These are phyloP conservation scores for Euphrasia confusa DNA, from an alignment of 257 asterid genomes.

Conservation along the genomic window DNA sequence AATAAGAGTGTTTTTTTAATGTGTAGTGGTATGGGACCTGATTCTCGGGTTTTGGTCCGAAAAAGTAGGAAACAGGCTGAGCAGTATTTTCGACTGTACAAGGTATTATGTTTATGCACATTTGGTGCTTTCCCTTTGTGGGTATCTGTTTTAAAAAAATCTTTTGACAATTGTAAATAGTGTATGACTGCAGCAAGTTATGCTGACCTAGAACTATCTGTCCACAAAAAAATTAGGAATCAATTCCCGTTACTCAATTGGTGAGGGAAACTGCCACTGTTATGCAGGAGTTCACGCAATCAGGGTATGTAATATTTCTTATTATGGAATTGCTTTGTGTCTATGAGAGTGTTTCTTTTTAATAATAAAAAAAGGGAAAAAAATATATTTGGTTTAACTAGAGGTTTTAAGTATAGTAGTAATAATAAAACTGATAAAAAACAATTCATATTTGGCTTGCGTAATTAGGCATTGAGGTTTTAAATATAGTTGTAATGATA, in stretches of 20 bases:
- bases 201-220: conserved; percentile 21
- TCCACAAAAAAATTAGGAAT: conserved; percentile 45
- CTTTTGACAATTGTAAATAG: background rate
- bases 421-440: too few relatives aligned
- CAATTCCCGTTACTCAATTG: conserved; percentile 92
- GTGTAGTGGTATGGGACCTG: conserved; percentile 99
- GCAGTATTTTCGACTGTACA: conserved; percentile 82
- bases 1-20: background rate
- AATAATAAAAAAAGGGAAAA: too few relatives aligned
- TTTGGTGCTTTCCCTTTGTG: background rate
- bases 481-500: too few relatives aligned
- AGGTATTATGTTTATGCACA: conserved; percentile 39
- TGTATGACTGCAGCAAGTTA: conserved; percentile 3
- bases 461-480: too few relatives aligned
- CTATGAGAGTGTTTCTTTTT: background rate
- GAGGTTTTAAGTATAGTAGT: background rate
- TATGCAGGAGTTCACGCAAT: conserved; percentile 99
- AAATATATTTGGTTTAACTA: conserved; percentile 1
- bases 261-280: conserved; percentile 99
- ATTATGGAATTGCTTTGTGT: background rate
- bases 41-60: conserved; percentile 92
- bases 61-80: conserved; percentile 99
- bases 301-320: conserved; percentile 56
- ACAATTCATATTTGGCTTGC: too few relatives aligned
- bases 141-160: conserved; percentile 6